These are phyloP conservation scores for Lentinula detonsa DNA, from an alignment of 768 basidiomycete genomes.

Conservation along the genomic window DNA sequence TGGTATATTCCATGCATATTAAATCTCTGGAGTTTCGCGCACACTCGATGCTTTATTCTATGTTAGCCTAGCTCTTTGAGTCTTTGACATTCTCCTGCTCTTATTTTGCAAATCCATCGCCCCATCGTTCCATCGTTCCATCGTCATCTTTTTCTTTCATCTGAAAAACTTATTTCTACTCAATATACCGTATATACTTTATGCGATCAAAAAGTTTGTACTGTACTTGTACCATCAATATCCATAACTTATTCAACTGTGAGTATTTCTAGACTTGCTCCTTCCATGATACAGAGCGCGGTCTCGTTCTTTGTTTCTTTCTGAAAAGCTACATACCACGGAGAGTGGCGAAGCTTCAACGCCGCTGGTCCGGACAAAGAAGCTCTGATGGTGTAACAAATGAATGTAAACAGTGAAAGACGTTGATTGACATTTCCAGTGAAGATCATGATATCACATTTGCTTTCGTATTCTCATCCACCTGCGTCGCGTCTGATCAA, in stretches of 20 bases:
- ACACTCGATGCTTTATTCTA: neutral
- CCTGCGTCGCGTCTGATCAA: neutral
- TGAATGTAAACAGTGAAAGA: too few relatives aligned
- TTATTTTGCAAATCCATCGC: neutral
- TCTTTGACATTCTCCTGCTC: neutral
- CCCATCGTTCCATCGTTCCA: neutral
- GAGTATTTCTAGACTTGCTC: too few relatives aligned
- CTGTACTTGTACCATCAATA: neutral
- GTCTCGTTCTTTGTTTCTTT: too few relatives aligned
- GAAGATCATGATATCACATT: neutral
- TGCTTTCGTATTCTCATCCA: neutral
- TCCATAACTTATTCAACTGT: neutral
- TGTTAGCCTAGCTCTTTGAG: neutral
- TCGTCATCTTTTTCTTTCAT: neutral
- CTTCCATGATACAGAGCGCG: too few relatives aligned
- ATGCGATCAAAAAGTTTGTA: neutral
- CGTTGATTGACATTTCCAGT: too few relatives aligned
- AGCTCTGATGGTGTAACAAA: too few relatives aligned
- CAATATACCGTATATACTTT: neutral
- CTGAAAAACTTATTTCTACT: neutral
- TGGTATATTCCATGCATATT: constrained; percentile 5
- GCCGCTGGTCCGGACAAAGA: too few relatives aligned
- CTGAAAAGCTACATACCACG: too few relatives aligned
- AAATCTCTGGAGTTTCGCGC: neutral
- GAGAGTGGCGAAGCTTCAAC: too few relatives aligned